phyloP scores from a whole-genome alignment of 805 yeast species.

The Ogataea allantospora region DNA sequence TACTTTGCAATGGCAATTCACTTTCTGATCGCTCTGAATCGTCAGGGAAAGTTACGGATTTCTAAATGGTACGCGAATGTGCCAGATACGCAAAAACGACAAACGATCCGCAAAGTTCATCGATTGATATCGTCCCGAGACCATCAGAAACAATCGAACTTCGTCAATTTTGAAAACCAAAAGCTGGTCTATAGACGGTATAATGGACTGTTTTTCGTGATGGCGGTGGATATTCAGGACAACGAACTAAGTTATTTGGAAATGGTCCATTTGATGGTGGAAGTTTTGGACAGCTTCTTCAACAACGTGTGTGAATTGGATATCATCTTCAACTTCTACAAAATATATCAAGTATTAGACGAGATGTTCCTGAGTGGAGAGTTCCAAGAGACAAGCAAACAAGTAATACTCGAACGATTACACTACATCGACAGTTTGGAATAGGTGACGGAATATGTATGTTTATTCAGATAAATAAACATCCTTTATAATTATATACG shows the following conservation, averaged over 20 bases:
- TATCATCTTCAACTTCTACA: conserved; percentile 86
- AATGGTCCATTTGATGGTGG: conserved; percentile 83
- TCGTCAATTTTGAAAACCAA: conserved; percentile 46
- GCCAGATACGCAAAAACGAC: conserved; percentile 45
- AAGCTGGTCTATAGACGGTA: conserved; percentile 84
- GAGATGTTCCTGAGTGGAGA: conserved; percentile 91
- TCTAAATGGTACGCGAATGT: conserved; percentile 64
- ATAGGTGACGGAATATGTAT: conserved; percentile 27
- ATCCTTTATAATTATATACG: conserved; percentile 21
- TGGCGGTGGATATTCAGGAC: conserved; percentile 75
- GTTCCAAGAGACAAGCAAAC: conserved; percentile 79
- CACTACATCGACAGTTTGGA: conserved; percentile 63
- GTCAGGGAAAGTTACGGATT: conserved; percentile 90
- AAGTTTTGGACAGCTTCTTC: conserved; percentile 80
- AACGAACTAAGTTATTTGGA: conserved; percentile 83
- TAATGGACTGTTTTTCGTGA: conserved; percentile 88
- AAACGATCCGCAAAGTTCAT: conserved; percentile 64
- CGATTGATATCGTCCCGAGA: conserved; percentile 79
- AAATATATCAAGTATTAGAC: conserved; percentile 77
- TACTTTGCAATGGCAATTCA: conserved; percentile 63
- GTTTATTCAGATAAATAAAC: conserved; percentile 14
- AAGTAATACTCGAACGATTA: conserved; percentile 61
- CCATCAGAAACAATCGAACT: conserved; percentile 63
- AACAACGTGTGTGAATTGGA: conserved; percentile 93
- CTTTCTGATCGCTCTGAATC: conserved; percentile 76